Conservation (phyloP, 306 rosid genomes). For the Luffa acutangula region DNA sequence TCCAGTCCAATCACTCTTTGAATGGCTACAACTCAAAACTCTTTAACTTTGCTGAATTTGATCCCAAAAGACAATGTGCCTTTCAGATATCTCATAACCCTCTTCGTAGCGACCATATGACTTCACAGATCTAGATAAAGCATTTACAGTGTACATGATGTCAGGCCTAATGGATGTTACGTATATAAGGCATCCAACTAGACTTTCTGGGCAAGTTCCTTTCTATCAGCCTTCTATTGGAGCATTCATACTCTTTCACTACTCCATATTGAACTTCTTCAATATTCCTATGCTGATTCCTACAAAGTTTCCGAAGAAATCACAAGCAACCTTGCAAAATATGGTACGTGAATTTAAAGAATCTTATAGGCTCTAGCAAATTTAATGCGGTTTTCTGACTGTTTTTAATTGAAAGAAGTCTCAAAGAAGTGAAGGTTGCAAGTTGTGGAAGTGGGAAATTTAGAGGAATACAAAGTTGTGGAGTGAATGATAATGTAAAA, state of each 20-base stretch:
- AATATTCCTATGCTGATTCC: not conserved
- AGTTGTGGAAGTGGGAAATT: no score
- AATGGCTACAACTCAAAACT: not conserved
- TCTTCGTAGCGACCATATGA: no score
- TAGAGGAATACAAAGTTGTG: conserved; percentile 47
- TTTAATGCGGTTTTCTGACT: not conserved
- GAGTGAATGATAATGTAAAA: conserved; percentile 29
- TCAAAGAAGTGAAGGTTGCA: conserved; percentile 32
- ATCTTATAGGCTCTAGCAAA: no score
- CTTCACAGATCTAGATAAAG: no score
- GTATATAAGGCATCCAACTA: no score
- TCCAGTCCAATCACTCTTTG: not conserved
- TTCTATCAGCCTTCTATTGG: no score
- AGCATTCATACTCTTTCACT: no score
- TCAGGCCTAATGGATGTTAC: no score
- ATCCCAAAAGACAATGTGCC: not conserved
- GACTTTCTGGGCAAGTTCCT: no score
- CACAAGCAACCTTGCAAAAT: not conserved
- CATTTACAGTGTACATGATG: no score
- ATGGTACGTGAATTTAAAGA: not conserved
- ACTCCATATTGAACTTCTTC: no score
- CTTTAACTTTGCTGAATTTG: not conserved
- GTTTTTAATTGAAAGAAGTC: conserved; percentile 15
- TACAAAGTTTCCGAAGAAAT: not conserved
- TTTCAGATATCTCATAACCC: no score